Evolutionary conservation across 73 alveolate species (phyloP), one percentile per base, ranked within the genome.

Genomic region (Paramecium octaurelia): DNA sequence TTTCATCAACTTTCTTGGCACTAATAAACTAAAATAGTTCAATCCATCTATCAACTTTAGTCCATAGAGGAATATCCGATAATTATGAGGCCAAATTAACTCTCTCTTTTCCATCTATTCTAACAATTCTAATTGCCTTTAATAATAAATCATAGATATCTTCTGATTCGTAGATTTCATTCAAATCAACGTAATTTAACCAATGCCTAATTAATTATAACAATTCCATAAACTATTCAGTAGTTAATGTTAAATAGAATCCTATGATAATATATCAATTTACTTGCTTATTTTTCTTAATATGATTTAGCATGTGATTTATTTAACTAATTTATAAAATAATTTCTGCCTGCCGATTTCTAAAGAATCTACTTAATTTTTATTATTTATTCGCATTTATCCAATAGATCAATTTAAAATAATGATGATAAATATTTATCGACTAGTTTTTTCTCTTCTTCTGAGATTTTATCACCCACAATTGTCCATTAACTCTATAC

Each of bases 1-100:
- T 89, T 27, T 89, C 94, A 46, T 89, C 94, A 24, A 89, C 34
- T 54, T 89, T 89, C 20, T 71, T 89, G n/a, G 71, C 88, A 18
- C 76, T 89, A 21, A 89, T 89, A 8, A 44, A 89, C 23, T 44
- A 58, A 71, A 71, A 89, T 12, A 89, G 46, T 20, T 89, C 90
- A 24, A 36, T 48, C 94, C 94, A 89, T 24, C 77, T 89, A 7
- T 89, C 77, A 11, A 48, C 75, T 16, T 71, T 89, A 12, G 68
- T 34, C 80, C 86, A 89, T 0, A 70, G 6, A 23, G 59, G 50
- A 4, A 40, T 12, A 21, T 69, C 92, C 11, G 76, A 40, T 80
- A 80, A 80, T 48, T 80, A 44, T 12, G 91, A 80, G 23, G 91
- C 70, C 20, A 80, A 21, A 27, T 40, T 43, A 44, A 80, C 57